These are phyloP conservation scores for Amphichorda felina DNA, from an alignment of 2,329 filamentous ascomycete species.

Conservation along the genomic window DNA sequence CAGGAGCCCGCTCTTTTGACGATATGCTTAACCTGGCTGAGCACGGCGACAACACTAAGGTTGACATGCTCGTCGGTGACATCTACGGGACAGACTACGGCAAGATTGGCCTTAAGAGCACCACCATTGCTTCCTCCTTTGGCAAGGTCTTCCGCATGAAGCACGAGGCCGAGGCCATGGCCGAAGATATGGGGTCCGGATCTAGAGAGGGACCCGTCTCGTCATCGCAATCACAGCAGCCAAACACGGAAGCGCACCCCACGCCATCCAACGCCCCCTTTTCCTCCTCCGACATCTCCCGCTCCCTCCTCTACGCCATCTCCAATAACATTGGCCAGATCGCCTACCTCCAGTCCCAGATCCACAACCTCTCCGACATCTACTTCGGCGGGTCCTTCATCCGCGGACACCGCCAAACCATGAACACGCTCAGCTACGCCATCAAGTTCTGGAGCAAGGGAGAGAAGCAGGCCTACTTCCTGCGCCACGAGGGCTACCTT, in stretches of 20 bases:
- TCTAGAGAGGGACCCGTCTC: too few relatives aligned
- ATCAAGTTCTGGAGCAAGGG: constrained; percentile 98
- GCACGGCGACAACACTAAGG: constrained; percentile 78
- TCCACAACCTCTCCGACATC: constrained; percentile 81
- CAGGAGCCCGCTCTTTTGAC: constrained; percentile 90
- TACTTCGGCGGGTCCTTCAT: constrained; percentile 98
- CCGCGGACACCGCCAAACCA: constrained; percentile 89
- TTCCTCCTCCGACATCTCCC: constrained; percentile 71
- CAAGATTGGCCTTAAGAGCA: constrained; percentile 93
- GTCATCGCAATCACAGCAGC: too few relatives aligned
- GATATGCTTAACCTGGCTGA: constrained; percentile 93
- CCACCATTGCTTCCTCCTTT: constrained; percentile 90
- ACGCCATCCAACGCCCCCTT: constrained; percentile 36
- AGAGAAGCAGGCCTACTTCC: constrained; percentile 87
- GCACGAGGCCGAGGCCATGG: constrained; percentile 65
- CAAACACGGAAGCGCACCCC: too few relatives aligned
- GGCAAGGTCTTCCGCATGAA: constrained; percentile 96
- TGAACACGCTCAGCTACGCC: constrained; percentile 93
- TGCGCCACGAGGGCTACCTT: constrained; percentile 91
- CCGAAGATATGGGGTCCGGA: constrained; percentile 54
- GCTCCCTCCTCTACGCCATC: constrained; percentile 87
- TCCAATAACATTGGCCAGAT: constrained; percentile 98
- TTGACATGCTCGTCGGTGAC: constrained; percentile 95
- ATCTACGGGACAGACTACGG: constrained; percentile 95
- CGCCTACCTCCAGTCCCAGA: constrained; percentile 91